Percentiles rank a stretch among this genome's conserved stretches.
These are phyloP conservation scores for Nitzschia inconspicua DNA, from an alignment of 108 stramenopile species.

Conservation along the genomic window DNA sequence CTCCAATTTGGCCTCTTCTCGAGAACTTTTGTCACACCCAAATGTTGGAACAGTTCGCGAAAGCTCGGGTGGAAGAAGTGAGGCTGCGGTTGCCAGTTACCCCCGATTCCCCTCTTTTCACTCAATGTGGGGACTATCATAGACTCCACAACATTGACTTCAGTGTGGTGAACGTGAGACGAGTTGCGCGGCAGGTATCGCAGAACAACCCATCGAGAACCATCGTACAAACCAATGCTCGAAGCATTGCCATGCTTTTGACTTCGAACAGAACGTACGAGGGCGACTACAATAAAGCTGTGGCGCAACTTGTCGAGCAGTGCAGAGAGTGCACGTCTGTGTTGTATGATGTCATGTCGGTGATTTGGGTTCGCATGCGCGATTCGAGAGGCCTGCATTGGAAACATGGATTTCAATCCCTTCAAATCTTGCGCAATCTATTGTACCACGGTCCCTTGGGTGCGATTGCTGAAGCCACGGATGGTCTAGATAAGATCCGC, in stretches of 20 bases:
- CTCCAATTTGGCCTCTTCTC: conserved; percentile 70
- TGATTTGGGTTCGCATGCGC: conserved; percentile 78
- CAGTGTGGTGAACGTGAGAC: conserved; percentile 51
- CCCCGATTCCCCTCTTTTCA: conserved; percentile 69
- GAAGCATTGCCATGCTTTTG: conserved; percentile 62
- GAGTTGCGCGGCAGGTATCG: conserved; percentile 63
- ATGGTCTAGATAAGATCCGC: conserved; percentile 75
- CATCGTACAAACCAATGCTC: conserved; percentile 44
- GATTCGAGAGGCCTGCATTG: conserved; percentile 66
- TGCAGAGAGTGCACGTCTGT: conserved; percentile 67
- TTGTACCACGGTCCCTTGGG: conserved; percentile 79
- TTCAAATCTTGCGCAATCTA: conserved; percentile 74
- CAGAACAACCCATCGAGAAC: conserved; percentile 50
- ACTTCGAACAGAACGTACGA: conserved; percentile 73
- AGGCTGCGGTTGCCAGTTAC: conserved; percentile 28
- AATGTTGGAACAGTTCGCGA: conserved; percentile 79
- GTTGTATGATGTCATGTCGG: conserved; percentile 74
- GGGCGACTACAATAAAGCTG: conserved; percentile 54
- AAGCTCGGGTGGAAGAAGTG: conserved; percentile 73
- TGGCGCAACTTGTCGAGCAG: conserved; percentile 61
- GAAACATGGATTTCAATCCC: conserved; percentile 63
- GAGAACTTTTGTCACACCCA: conserved; percentile 64
- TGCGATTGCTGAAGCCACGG: conserved; percentile 76
- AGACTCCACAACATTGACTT: conserved; percentile 66
- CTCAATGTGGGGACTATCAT: conserved; percentile 60